Conservation (phyloP, 208 protist species). For the Leptomonas pyrrhocoris region DNA sequence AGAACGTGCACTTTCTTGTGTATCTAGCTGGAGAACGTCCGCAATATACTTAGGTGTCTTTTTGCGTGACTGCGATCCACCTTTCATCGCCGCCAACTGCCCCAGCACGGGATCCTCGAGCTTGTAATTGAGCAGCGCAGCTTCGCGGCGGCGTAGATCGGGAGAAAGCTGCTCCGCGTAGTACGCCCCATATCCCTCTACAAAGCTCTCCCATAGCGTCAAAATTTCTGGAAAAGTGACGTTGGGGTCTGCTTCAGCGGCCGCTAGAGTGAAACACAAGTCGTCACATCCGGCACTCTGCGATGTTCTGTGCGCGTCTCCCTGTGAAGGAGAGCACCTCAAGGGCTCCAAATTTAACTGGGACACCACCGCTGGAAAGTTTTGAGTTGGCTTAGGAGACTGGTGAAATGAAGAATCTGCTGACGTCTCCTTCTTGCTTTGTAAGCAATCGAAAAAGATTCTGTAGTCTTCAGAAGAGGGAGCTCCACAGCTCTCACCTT, state of each 20-base stretch:
- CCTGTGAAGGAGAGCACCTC: background rate
- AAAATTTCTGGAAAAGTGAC: conserved; percentile 49
- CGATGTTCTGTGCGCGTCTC: background rate
- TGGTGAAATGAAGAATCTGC: background rate
- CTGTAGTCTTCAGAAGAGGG: conserved; percentile 2
- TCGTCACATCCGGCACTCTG: background rate
- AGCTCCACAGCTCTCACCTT: background rate
- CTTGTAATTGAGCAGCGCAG: conserved; percentile 58
- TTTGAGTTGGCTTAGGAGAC: background rate
- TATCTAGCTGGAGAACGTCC: conserved; percentile 11
- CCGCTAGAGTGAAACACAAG: conserved; percentile 20
- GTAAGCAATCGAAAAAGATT: background rate
- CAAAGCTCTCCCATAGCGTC: conserved; percentile 24
- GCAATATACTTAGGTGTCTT: background rate
- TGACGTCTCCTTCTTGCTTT: background rate
- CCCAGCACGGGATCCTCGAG: conserved; percentile 29
- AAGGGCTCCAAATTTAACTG: background rate
- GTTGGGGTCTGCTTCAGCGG: conserved; percentile 12
- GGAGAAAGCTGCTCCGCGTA: conserved; percentile 13
- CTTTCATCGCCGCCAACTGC: conserved; percentile 6
- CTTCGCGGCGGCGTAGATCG: conserved; percentile 30
- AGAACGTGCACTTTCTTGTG: background rate
- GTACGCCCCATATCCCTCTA: conserved; percentile 1
- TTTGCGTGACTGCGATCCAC: background rate
- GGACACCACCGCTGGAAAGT: background rate